phyloP scores from a whole-genome alignment of 1,284 basidiomycete species.

The Erythrobasidium hasegawianum region DNA sequence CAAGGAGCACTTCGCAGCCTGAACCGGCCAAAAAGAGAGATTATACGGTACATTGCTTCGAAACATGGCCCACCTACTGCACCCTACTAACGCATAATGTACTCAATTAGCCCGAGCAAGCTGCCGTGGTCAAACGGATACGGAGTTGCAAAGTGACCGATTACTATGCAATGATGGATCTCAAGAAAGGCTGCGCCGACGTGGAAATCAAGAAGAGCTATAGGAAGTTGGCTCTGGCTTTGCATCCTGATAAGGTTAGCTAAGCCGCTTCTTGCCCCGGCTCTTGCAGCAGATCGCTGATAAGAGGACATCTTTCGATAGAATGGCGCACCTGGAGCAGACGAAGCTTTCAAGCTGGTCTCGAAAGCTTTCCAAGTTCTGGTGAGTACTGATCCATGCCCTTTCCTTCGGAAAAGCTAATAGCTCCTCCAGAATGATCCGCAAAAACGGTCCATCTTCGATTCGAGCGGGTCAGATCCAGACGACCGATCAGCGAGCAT shows the following conservation, averaged over 20 bases:
- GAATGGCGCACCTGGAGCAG: slow-evolving; percentile 85
- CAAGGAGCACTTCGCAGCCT: slow-evolving; percentile 62
- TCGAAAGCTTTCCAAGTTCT: slow-evolving; percentile 61
- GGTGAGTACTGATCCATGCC: not conserved
- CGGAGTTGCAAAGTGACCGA: slow-evolving; percentile 77
- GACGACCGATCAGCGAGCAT: slow-evolving; percentile 68
- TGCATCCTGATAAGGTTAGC: slow-evolving; percentile 94
- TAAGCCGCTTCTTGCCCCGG: too few species aligned
- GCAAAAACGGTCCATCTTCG: slow-evolving; percentile 85
- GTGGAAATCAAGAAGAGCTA: slow-evolving; percentile 62
- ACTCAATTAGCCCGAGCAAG: slow-evolving; percentile 14
- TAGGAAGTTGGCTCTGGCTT: slow-evolving; percentile 79
- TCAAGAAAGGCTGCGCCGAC: slow-evolving; percentile 83
- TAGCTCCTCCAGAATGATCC: slow-evolving; percentile 61
- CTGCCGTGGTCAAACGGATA: slow-evolving; percentile 76
- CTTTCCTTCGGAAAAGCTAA: not conserved
- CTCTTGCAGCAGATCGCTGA: not conserved
- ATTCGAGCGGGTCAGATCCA: slow-evolving; percentile 78
- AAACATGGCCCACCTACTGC: too few species aligned
- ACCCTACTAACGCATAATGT: too few species aligned
- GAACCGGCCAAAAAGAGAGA: slow-evolving; percentile 48
- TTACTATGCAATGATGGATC: slow-evolving; percentile 87
- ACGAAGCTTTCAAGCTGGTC: slow-evolving; percentile 98
- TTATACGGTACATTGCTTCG: slow-evolving; percentile 2
- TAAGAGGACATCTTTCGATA: slow-evolving; percentile 16